Conservation (phyloP, 495 filamentous ascomycete species). For the Aspergillus bertholletiae region DNA sequence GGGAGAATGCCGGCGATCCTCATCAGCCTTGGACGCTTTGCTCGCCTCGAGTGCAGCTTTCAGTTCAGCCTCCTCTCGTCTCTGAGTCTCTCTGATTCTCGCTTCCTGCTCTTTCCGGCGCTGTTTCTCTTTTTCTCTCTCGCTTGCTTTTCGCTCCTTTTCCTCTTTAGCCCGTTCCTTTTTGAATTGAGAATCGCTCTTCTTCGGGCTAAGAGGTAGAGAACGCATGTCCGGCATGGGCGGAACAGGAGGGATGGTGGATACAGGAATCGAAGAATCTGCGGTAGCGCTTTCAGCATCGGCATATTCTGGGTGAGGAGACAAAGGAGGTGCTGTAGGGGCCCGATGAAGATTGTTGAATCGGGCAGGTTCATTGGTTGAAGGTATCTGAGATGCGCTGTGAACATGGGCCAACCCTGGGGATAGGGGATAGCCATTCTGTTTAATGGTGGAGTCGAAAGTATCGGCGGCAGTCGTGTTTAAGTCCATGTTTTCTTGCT, state of each 20-base stretch:
- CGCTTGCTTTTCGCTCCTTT: slow-evolving; percentile 62
- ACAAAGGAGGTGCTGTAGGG: slow-evolving; percentile 55
- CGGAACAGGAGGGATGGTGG: slow-evolving; percentile 29
- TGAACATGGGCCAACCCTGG: slow-evolving; percentile 36
- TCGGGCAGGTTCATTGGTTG: slow-evolving; percentile 44
- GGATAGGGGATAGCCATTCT: slow-evolving; percentile 35
- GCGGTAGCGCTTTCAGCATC: slow-evolving; percentile 22
- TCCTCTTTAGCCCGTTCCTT: slow-evolving; percentile 53
- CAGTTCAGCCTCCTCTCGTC: slow-evolving; percentile 55
- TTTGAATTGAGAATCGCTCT: slow-evolving; percentile 43
- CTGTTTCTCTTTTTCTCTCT: slow-evolving; percentile 66
- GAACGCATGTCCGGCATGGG: slow-evolving; percentile 34
- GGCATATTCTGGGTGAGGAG: slow-evolving; percentile 30
- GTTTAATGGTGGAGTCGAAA: slow-evolving; percentile 50
- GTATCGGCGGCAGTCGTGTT: slow-evolving; percentile 39
- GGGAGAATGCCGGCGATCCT: slow-evolving; percentile 36
- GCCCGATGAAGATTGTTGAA: slow-evolving; percentile 55
- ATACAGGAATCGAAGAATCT: slow-evolving; percentile 3
- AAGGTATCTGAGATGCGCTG: slow-evolving; percentile 36
- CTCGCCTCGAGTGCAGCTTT: slow-evolving; percentile 57
- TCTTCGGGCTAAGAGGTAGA: slow-evolving; percentile 33
- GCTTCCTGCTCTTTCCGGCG: slow-evolving; percentile 61
- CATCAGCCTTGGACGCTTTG: slow-evolving; percentile 47
- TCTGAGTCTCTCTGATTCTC: slow-evolving; percentile 43
- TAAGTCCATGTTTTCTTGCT: slow-evolving; percentile 69